Conservation (phyloP, 176 grass and related monocot genomes). For the Rhynchospora tenuis region DNA sequence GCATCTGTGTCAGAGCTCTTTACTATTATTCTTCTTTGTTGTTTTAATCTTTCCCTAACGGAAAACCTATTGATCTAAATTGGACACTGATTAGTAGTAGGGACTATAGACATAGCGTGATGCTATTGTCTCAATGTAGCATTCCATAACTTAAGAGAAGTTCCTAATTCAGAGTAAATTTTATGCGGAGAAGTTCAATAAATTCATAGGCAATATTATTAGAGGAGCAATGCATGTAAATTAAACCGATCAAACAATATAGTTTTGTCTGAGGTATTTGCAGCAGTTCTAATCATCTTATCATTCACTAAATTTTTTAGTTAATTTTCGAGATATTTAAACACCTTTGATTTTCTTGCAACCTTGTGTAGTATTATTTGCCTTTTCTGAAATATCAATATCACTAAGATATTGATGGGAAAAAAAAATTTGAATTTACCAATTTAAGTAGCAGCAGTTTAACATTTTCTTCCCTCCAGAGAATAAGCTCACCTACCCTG, state of each 20-base stretch:
- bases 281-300: too few species aligned
- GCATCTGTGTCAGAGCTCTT: background rate
- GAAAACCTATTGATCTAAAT: background rate
- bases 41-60: background rate
- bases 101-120: background rate
- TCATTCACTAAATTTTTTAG: too few species aligned
- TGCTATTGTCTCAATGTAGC: background rate
- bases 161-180: background rate
- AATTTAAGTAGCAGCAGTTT: too few species aligned
- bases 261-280: too few species aligned
- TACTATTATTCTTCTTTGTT: background rate
- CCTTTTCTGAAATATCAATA: background rate
- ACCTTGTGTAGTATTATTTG: background rate
- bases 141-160: background rate
- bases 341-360: background rate
- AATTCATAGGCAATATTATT: background rate
- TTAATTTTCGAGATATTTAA: background rate
- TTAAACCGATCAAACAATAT: background rate
- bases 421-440: background rate
- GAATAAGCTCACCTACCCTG: too few species aligned
- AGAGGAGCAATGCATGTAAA: background rate
- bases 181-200: background rate
- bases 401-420: background rate
- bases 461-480: background rate
- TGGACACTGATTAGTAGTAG: background rate